Evolutionary conservation across 1,139 yeast genomes (phyloP).

Genomic region (Pichia sp.): DNA sequence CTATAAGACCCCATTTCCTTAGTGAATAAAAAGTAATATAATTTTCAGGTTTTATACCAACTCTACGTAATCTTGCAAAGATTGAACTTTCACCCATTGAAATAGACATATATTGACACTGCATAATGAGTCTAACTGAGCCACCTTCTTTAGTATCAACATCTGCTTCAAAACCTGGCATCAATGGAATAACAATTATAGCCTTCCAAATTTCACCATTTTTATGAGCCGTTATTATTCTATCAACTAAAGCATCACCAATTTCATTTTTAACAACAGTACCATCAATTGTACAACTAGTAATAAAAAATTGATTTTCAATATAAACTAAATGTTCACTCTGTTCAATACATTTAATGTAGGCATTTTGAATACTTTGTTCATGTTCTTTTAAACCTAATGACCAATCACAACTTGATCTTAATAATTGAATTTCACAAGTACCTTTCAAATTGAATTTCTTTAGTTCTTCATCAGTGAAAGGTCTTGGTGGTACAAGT

Average conservation of each 20-base stretch:
- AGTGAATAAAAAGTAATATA: constrained; percentile 88
- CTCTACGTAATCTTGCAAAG: constrained; percentile 68
- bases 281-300: constrained; percentile 83
- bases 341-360: constrained; percentile 79
- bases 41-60: constrained; percentile 77
- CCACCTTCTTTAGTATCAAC: constrained; percentile 94
- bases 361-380: constrained; percentile 88
- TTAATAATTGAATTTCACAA: constrained; percentile 81
- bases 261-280: constrained; percentile 79
- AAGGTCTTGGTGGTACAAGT: constrained; percentile 86
- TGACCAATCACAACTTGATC: constrained; percentile 93
- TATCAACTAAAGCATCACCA: constrained; percentile 93
- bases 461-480: constrained; percentile 62
- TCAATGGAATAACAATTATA: constrained; percentile 80
- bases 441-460: constrained; percentile 68
- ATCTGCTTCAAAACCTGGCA: constrained; percentile 96
- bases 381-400: constrained; percentile 80
- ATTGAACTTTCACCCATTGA: constrained; percentile 89
- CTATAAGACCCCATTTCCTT: constrained; percentile 93
- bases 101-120: constrained; percentile 90
- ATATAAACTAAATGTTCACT: constrained; percentile 91
- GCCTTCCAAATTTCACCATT: constrained; percentile 84
- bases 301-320: constrained; percentile 80
- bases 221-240: constrained; percentile 81
- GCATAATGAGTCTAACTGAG: constrained; percentile 90